Conservation (phyloP, 2,329 filamentous ascomycete species). For the Ascosphaera acerosa region DNA sequence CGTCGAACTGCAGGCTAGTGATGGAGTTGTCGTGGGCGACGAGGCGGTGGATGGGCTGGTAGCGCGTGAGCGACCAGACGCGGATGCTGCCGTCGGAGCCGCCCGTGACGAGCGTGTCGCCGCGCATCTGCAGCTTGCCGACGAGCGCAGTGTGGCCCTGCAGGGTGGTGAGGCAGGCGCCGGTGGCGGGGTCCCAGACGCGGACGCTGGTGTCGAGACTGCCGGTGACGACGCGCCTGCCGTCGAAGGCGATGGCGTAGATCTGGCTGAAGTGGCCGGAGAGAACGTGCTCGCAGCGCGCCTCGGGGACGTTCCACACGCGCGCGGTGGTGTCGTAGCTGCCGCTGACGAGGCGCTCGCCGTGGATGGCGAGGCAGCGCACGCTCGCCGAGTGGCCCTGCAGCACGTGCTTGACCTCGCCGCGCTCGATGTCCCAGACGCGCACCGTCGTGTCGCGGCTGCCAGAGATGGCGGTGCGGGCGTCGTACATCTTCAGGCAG, state of each 20-base stretch:
- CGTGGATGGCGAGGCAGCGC: conserved; percentile 83
- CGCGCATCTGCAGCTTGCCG: conserved; percentile 85
- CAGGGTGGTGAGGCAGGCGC: conserved; percentile 68
- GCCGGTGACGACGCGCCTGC: conserved; percentile 74
- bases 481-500: conserved; percentile 80
- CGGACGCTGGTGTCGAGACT: conserved; percentile 90
- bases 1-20: conserved; percentile 90
- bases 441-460: conserved; percentile 84
- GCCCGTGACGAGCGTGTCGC: conserved; percentile 82
- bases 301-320: conserved; percentile 95
- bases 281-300: conserved; percentile 69
- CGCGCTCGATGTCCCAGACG: conserved; percentile 91
- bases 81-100: conserved; percentile 89
- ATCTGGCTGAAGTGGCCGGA: conserved; percentile 96
- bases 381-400: conserved; percentile 96
- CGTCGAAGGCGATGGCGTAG: conserved; percentile 89
- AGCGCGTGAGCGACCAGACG: conserved; percentile 82
- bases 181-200: conserved; percentile 82
- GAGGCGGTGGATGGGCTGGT: conserved; percentile 76
- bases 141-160: conserved; percentile 95
- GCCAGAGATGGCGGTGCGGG: conserved; percentile 82
- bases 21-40: conserved; percentile 97
- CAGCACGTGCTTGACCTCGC: conserved; percentile 81
- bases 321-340: conserved; percentile 94
- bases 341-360: conserved; percentile 89